Percentiles rank a stretch among this genome's conserved stretches.
phyloP scores from a whole-genome alignment of 2,329 filamentous ascomycete genomes.

The Penicillium fuscoglaucum region DNA sequence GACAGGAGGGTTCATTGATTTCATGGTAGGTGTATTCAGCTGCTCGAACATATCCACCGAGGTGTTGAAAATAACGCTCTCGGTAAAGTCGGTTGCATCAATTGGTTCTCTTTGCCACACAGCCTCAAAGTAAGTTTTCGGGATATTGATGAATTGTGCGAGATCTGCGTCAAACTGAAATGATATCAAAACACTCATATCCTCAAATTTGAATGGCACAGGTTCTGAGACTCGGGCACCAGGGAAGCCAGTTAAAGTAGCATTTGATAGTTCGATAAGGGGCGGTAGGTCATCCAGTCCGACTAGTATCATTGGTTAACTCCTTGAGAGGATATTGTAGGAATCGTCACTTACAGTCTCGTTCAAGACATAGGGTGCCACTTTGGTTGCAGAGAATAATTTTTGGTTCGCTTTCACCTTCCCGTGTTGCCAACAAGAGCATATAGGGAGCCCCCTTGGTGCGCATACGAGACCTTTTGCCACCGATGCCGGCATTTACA shows the following conservation, averaged over 20 bases:
- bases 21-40: conserved; percentile 33
- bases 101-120: conserved; percentile 34
- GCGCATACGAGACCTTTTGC: conserved; percentile 33
- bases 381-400: conserved; percentile 37
- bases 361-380: conserved; percentile 31
- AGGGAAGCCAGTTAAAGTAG: conserved; percentile 18
- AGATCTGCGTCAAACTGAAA: conserved; percentile 33
- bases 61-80: conserved; percentile 31
- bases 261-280: conserved; percentile 23
- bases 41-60: conserved; percentile 34
- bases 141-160: conserved; percentile 32
- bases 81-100: conserved; percentile 30
- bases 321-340: neutral
- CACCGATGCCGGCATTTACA: conserved; percentile 35
- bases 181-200: conserved; percentile 27
- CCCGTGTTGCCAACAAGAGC: conserved; percentile 31
- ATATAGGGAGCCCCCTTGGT: conserved; percentile 36
- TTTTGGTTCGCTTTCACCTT: conserved; percentile 36
- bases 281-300: conserved; percentile 23
- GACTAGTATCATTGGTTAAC: conserved; percentile 15
- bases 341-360: conserved; percentile 27
- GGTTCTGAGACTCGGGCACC: conserved; percentile 26
- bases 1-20: conserved; percentile 28
- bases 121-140: conserved; percentile 34
- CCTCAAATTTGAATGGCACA: conserved; percentile 29